Percentiles rank a stretch among this genome's conserved stretches.
Evolutionary conservation across 257 asterid genomes (phyloP).

Genomic region (Coffea eugenioides): DNA sequence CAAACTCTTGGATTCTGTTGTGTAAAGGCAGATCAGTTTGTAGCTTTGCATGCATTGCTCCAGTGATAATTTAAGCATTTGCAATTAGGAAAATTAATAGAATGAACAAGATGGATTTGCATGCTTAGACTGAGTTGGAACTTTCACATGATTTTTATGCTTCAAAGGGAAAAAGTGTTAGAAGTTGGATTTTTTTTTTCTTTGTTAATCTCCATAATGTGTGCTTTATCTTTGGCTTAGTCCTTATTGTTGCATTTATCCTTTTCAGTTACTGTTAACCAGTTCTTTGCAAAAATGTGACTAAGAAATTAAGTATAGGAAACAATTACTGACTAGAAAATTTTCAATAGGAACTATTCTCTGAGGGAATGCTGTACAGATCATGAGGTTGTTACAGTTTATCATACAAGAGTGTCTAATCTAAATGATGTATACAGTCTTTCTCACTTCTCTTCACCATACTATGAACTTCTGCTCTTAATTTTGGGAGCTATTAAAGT

Average conservation of each 20-base stretch:
- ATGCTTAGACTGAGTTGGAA: neutral
- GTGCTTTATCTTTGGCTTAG: neutral
- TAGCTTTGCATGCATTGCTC: too few species aligned
- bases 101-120: neutral
- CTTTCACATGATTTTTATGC: neutral
- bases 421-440: neutral
- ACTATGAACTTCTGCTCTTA: neutral
- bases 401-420: neutral
- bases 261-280: too few species aligned
- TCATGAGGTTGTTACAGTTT: neutral
- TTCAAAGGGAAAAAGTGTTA: neutral
- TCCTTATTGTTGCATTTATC: neutral
- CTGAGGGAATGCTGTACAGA: neutral
- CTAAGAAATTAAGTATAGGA: too few species aligned
- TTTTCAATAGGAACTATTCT: too few species aligned
- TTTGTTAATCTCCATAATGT: neutral
- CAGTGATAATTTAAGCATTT: too few species aligned
- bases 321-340: too few species aligned
- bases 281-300: neutral
- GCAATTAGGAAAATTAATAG: too few species aligned
- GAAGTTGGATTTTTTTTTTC: neutral
- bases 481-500: neutral
- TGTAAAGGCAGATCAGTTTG: too few species aligned
- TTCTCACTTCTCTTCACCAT: neutral
- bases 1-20: neutral